phyloP scores from a whole-genome alignment of 1,139 yeast species.

The Suhomyces ambrosiae region DNA sequence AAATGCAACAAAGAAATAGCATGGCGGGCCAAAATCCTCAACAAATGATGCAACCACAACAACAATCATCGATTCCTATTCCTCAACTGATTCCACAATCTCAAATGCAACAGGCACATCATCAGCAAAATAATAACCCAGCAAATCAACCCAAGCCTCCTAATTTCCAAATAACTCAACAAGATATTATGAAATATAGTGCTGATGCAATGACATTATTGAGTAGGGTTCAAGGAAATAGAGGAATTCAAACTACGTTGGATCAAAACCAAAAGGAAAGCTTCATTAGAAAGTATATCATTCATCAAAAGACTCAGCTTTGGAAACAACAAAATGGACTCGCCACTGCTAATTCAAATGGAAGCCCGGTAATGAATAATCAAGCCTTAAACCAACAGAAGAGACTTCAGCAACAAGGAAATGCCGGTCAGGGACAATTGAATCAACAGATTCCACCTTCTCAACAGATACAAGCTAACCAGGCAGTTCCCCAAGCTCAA shows the following conservation, averaged over 20 bases:
- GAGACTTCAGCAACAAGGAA: conserved; percentile 11
- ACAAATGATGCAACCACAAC: conserved; percentile 8
- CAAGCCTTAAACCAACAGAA: conserved; percentile 8
- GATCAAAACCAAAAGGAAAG: conserved; percentile 42
- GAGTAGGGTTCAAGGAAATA: conserved; percentile 40
- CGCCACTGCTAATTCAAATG: conserved; percentile 13
- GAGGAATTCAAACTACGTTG: conserved; percentile 38
- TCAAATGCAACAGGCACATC: conserved; percentile 18
- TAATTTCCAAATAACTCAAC: conserved; percentile 42
- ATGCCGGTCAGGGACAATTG: conserved; percentile 9
- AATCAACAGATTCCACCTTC: conserved; percentile 13
- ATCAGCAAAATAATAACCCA: conserved; percentile 18
- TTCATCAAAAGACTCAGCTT: conserved; percentile 43
- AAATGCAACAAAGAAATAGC: conserved; percentile 30
- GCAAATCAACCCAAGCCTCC: conserved; percentile 32
- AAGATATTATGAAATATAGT: conserved; percentile 44
- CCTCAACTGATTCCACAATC: conserved; percentile 13
- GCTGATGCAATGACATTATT: conserved; percentile 46
- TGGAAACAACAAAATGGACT: conserved; percentile 44
- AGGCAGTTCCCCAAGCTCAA: conserved; percentile 10
- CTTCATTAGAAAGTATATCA: conserved; percentile 43
- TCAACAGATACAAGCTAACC: conserved; percentile 15
- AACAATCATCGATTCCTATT: conserved; percentile 6
- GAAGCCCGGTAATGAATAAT: conserved; percentile 10
- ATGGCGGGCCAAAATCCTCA: conserved; percentile 13